Conservation (phyloP, 768 basidiomycete species). For the Kwoniella newhampshirensis region DNA sequence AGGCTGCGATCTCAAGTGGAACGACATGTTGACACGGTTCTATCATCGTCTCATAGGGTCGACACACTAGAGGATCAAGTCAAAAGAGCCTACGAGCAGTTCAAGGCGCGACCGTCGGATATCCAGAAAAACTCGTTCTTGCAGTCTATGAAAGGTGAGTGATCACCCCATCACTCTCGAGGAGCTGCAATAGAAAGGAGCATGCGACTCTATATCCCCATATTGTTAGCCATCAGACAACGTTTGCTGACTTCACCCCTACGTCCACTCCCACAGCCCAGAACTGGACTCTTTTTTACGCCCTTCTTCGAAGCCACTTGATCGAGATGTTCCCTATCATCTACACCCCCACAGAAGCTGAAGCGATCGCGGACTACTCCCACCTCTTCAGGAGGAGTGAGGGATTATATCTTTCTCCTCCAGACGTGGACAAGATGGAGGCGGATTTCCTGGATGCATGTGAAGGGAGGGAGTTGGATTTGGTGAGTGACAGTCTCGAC, state of each 20-base stretch:
- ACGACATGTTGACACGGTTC: too few relatives aligned
- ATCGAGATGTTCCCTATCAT: constrained; percentile 58
- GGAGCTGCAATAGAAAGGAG: too few relatives aligned
- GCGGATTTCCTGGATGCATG: constrained; percentile 66
- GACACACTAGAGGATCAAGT: constrained; percentile 76
- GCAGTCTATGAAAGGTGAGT: constrained; percentile 44
- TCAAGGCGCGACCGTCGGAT: constrained; percentile 53
- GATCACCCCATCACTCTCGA: background rate
- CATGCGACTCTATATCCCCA: too few relatives aligned
- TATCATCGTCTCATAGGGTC: constrained; percentile 51
- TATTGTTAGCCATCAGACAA: too few relatives aligned
- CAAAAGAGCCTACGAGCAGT: constrained; percentile 69
- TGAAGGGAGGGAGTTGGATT: constrained; percentile 43
- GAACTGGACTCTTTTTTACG: constrained; percentile 71
- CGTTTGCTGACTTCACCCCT: too few relatives aligned
- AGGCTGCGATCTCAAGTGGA: too few relatives aligned
- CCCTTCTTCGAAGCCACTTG: constrained; percentile 63
- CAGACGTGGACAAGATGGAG: constrained; percentile 68
- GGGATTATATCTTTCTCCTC: constrained; percentile 68
- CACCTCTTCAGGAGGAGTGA: constrained; percentile 75
- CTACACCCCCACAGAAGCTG: constrained; percentile 59
- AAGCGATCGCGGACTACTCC: constrained; percentile 80
- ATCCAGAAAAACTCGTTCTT: constrained; percentile 70
- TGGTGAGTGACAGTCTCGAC: constrained; percentile 22
- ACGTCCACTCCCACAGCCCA: constrained; percentile 31